Evolutionary conservation across 208 protist genomes (phyloP), one percentile per base, ranked within the genome.

Genomic region (Trypanosomatidae sp.): DNA sequence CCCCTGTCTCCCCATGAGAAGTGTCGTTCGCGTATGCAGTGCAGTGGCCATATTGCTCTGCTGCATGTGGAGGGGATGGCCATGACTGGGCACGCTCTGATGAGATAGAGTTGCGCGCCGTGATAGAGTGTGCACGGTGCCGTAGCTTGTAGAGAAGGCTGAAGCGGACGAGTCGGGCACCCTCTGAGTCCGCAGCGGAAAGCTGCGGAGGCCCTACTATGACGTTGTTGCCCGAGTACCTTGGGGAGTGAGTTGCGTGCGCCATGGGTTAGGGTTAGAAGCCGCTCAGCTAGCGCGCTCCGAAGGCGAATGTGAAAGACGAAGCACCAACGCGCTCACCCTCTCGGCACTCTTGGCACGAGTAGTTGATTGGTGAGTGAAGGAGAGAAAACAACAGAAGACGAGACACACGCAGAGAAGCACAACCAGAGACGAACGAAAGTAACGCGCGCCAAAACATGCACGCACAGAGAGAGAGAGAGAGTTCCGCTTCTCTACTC

Each of bases 81-180:
- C 30, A 2, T n/a, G 64, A 53, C 64, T 13, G 28, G 12, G 62
- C n/a, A 33, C 68, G 71, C 8, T 56, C 8, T 28, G 68, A n/a
- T 0, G 60, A 71, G n/a, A 12, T 30, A 25, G 73, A 71, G 58
- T 73, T 65, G 44, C 49, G 73, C 13, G 65, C 66, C 6, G 66
- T 77, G 50, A 72, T n/a, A 12, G 73, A 77, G 73, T 22, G 58
- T 12, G 72, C 69, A 12, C 36, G 71, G 58, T 80, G 56, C 9
- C 72, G 74, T 5, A 87, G 72, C n/a, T 62, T 56, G 46, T 83
- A 83, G 30, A 77, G 69, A 3, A 82, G 68, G 19, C 79, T 87
- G 53, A 87, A 87, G 52, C 81, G 83, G 46, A 87, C 75, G 5
- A 75, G 33, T 28, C 70, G 68, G 17, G 71, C 46, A 0, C 46